These are phyloP conservation scores for Paraphysoderma sedebokerense DNA, from an alignment of 371 early-diverging fungal genomes.

Conservation along the genomic window DNA sequence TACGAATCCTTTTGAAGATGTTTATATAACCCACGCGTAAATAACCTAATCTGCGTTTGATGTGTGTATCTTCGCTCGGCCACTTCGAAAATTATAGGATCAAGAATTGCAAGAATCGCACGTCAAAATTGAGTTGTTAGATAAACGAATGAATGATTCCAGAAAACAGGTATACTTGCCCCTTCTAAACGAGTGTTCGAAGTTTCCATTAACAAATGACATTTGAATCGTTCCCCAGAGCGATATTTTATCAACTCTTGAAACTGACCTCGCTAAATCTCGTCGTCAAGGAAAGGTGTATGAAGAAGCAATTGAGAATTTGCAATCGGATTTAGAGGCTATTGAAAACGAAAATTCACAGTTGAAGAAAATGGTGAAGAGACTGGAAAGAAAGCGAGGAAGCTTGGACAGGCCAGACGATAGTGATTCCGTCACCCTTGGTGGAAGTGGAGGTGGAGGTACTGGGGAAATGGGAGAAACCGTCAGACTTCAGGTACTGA, in stretches of 20 bases:
- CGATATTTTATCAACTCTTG: too few species aligned
- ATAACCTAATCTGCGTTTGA: not conserved
- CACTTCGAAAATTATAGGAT: constrained; percentile 19
- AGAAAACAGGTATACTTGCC: constrained; percentile 29
- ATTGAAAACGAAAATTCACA: constrained; percentile 41
- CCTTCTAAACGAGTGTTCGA: too few species aligned
- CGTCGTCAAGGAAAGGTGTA: constrained; percentile 41
- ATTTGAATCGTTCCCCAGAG: too few species aligned
- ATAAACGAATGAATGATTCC: constrained; percentile 46
- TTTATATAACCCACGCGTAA: too few species aligned
- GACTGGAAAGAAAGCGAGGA: constrained; percentile 10
- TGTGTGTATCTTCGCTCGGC: not conserved
- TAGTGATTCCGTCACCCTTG: constrained; percentile 1
- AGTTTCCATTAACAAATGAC: too few species aligned
- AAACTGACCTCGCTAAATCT: constrained; percentile 37
- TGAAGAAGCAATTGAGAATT: constrained; percentile 49
- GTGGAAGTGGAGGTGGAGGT: constrained; percentile 12
- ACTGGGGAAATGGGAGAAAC: not conserved
- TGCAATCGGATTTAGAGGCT: constrained; percentile 52
- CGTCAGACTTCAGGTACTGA: constrained; percentile 1
- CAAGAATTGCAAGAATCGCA: constrained; percentile 53
- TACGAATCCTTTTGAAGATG: not conserved
- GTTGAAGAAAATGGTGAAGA: constrained; percentile 26
- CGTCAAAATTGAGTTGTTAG: constrained; percentile 59
- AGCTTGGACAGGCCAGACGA: constrained; percentile 19